Percentiles rank a stretch among this genome's conserved stretches.
Conservation (phyloP, 805 yeast genomes). For the Ogataea methanolica region DNA sequence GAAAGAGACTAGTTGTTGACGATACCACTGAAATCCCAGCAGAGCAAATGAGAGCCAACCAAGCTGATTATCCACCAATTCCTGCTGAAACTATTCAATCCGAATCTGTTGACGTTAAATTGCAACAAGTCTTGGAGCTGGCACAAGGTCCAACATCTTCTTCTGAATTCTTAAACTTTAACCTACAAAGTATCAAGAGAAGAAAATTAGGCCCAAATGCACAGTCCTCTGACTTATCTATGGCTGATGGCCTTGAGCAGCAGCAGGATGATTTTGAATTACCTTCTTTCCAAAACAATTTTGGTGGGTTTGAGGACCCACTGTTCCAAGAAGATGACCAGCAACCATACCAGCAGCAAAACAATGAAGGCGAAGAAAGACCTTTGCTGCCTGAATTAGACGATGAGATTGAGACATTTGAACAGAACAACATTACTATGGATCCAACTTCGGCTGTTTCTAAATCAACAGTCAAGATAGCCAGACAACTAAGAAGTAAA, state of each 20-base stretch:
- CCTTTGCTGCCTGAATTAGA: constrained; percentile 18
- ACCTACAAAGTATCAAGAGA: constrained; percentile 9
- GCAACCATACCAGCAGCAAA: constrained; percentile 1
- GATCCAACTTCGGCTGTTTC: constrained; percentile 29
- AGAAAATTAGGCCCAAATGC: constrained; percentile 8
- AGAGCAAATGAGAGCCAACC: constrained; percentile 31
- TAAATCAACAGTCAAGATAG: constrained; percentile 51
- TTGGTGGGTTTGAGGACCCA: constrained; percentile 16
- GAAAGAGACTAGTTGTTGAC: constrained; percentile 45
- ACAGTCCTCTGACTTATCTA: not conserved
- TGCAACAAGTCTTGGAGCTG: constrained; percentile 3
- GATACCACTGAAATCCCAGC: constrained; percentile 38
- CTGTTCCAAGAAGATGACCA: constrained; percentile 7
- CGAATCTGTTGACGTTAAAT: not conserved
- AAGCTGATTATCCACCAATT: constrained; percentile 22
- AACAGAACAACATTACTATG: constrained; percentile 12
- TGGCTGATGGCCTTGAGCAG: not conserved
- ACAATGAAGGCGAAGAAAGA: constrained; percentile 4
- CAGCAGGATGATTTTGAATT: constrained; percentile 17
- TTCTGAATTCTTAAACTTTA: constrained; percentile 8
- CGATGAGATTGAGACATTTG: constrained; percentile 19
- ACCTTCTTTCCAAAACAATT: constrained; percentile 17
- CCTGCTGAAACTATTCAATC: constrained; percentile 4
- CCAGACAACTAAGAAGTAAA: constrained; percentile 37
- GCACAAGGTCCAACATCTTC: constrained; percentile 8